Evolutionary conservation across 2,329 filamentous ascomycete species (phyloP), one percentile per base, ranked within the genome.

Genomic region (Nemania bipapillata): DNA sequence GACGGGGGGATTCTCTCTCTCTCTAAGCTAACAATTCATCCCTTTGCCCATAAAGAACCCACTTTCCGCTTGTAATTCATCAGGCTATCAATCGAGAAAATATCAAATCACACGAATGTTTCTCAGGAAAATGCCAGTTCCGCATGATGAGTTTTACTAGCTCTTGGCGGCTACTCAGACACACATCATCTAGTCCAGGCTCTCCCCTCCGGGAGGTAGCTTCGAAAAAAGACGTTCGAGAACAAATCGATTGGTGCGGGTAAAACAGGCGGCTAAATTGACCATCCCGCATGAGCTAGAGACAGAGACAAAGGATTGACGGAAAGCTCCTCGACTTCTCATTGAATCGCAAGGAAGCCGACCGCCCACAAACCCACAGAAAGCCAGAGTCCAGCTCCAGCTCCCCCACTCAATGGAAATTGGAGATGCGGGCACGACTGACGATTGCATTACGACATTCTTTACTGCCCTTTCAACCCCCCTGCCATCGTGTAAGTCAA

Each of bases 191-290:
- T 47, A 22, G 54, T 32, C 45, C 28, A 32, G 30, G 9, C 17
- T 45, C 40, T n/a, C 40, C 30, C 5, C n/a, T 17, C 3, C 22
- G 47, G 47, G 22, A 12, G 12, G 47, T 50, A 54, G 50, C 26
- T 4, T n/a, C 12, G 50, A 22, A 17, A n/a, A n/a, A 45, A 45
- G 40, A 20, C n/a, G 15, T 54, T 63, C 53, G 15, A 35, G 50
- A 57, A 60, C 12, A 20, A 50, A 30, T 68, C 57, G 3, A 70
- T 68, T 70, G 68, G 68, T 52, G 65, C 68, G 68, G 68, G 26
- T 70, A 70, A 70, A 70, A 15, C 20, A 47, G 37, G 42, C 68
- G 68, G 68, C 47, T 70, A 70, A 70, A 70, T 40, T 35, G 32
- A n/a, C 28, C 37, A 55, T 28, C 49, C 67, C 68, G 63, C 64